Conservation (phyloP, 306 rosid genomes). For the Potentilla sterilis region DNA sequence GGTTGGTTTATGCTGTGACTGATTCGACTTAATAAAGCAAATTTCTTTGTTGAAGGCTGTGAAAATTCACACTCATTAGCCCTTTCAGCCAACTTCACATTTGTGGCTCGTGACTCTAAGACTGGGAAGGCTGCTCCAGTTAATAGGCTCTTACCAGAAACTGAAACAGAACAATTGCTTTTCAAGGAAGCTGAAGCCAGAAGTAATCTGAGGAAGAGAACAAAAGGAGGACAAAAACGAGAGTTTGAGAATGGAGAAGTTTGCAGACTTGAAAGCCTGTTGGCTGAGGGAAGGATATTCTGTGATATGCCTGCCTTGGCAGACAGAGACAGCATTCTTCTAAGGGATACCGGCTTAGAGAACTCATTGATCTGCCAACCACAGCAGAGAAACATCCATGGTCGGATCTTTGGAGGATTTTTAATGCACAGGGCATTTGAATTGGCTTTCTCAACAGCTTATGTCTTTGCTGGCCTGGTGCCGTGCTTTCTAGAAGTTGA, state of each 20-base stretch:
- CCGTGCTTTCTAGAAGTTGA: conserved; percentile 96
- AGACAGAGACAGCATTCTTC: conserved; percentile 88
- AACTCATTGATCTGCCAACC: conserved; percentile 90
- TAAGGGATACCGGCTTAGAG: conserved; percentile 73
- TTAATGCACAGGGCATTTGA: conserved; percentile 94
- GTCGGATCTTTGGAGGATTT: conserved; percentile 95
- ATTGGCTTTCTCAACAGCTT: conserved; percentile 91
- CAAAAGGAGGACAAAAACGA: conserved; percentile 51
- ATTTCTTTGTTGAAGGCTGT: conserved; percentile 37
- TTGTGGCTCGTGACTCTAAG: conserved; percentile 90
- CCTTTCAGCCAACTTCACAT: conserved; percentile 89
- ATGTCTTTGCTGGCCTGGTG: conserved; percentile 83
- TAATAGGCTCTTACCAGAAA: conserved; percentile 73
- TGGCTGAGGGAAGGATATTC: conserved; percentile 79
- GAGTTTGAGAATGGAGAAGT: conserved; percentile 47
- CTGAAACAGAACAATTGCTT: conserved; percentile 60
- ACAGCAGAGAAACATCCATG: conserved; percentile 95
- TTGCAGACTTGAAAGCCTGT: conserved; percentile 41
- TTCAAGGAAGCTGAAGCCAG: conserved; percentile 78
- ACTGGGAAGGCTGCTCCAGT: conserved; percentile 91
- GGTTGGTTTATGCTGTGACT: not conserved
- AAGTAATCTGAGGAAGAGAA: conserved; percentile 60
- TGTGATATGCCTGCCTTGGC: conserved; percentile 95
- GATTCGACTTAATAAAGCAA: not conserved
- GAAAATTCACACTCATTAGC: conserved; percentile 49